Evolutionary conservation across 2,329 filamentous ascomycete genomes (phyloP), one percentile per base, ranked within the genome.

Genomic region (Aureobasidium zeae): DNA sequence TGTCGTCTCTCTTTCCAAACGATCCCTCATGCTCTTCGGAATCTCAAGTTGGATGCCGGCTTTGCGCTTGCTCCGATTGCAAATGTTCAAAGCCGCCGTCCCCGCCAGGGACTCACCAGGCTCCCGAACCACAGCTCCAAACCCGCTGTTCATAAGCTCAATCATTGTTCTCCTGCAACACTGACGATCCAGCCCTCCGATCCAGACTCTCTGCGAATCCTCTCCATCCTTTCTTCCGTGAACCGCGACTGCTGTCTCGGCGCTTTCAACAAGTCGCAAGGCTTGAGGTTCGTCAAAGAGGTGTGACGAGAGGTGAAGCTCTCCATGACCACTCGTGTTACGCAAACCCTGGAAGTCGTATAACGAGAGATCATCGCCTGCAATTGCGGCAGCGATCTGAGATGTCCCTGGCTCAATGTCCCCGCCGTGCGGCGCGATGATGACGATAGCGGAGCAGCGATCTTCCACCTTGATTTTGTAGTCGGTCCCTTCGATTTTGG

Each of bases 271-370:
- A 15, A 38, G 35, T 8, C 13, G 35, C n/a, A 38, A 28, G 4
- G 24, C 24, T 15, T 17, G 10, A 3, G 35, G 35, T 29, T 38
- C 35, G 11, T 38, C 35, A 4, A 38, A 38, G 2, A 10, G 16
- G 29, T 38, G 35, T 8, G 17, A 29, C 1, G 25, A 15, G 2
- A 38, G 25, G 20, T 38, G 35, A 4, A 38, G 21, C 11, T 38
- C 35, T 8, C 35, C 9, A 38, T 38, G 35, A 3, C 35, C 22
- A n/a, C 17, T 10, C 5, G 25, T 29, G 11, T 26, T 29, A 4
- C 12, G 11, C 25, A 38, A 29, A n/a, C 35, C 35, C 13, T 21
- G 17, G 16, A 29, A 38, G n/a, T 38, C 35, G 25, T 38, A 38
- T 4, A 38, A 16, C 1, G 35, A 29, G 2, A 29, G 6, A 2